These are phyloP conservation scores for Rhodocollybia butyracea DNA, from an alignment of 768 basidiomycete genomes.

Conservation along the genomic window DNA sequence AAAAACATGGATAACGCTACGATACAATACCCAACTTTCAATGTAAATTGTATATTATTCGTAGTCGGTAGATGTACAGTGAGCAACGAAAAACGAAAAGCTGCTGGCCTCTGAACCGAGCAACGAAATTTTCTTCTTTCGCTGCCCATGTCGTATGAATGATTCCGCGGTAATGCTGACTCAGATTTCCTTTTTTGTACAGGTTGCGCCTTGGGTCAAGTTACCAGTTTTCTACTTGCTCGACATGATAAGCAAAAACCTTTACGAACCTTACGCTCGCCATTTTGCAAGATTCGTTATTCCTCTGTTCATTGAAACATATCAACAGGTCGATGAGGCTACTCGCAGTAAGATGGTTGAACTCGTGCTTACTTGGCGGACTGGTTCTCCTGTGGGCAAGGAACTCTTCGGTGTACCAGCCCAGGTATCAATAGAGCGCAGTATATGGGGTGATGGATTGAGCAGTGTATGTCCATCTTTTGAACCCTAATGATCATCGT, in stretches of 20 bases:
- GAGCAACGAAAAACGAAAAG: neutral
- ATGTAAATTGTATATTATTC: constrained; percentile 10
- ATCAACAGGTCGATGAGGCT: constrained; percentile 76
- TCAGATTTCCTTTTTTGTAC: constrained; percentile 47
- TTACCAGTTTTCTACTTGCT: constrained; percentile 92
- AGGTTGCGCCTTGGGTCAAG: constrained; percentile 91
- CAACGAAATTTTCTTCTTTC: constrained; percentile 19
- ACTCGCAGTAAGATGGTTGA: constrained; percentile 97
- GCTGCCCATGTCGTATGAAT: constrained; percentile 12
- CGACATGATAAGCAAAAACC: constrained; percentile 97
- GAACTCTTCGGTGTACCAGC: constrained; percentile 83
- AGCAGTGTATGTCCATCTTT: constrained; percentile 34
- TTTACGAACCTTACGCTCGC: constrained; percentile 87
- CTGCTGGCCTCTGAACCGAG: neutral
- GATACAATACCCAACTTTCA: neutral
- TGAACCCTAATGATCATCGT: neutral
- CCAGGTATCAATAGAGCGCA: constrained; percentile 81
- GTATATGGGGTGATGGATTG: constrained; percentile 68
- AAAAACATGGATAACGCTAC: constrained; percentile 26
- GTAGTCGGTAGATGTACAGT: constrained; percentile 8
- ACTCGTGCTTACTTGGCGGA: constrained; percentile 94
- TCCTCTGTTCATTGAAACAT: constrained; percentile 82
- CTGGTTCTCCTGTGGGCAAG: constrained; percentile 72
- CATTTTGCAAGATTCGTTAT: constrained; percentile 82
- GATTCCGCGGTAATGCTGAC: constrained; percentile 67